Conservation (phyloP, 1,139 yeast genomes). For the Arxiozyma telluris region DNA sequence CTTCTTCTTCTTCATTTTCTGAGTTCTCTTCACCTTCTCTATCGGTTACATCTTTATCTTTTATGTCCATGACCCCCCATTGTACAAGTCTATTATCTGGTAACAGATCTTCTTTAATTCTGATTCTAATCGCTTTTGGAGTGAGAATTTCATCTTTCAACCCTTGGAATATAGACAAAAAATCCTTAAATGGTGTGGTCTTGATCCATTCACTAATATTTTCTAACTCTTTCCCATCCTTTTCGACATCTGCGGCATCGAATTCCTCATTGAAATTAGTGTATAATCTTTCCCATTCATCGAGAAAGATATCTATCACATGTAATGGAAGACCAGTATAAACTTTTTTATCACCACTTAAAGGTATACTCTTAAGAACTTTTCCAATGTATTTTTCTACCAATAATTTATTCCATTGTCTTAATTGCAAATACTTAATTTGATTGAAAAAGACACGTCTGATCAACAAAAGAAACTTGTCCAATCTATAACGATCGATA, state of each 20-base stretch:
- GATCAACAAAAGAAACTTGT: slow-evolving; percentile 72
- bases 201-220: slow-evolving; percentile 30
- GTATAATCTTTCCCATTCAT: slow-evolving; percentile 67
- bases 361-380: slow-evolving; percentile 39
- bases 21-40: slow-evolving; percentile 33
- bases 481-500: slow-evolving; percentile 79
- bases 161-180: slow-evolving; percentile 51
- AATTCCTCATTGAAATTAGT: slow-evolving; percentile 42
- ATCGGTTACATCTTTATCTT: slow-evolving; percentile 18
- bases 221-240: slow-evolving; percentile 25
- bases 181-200: slow-evolving; percentile 44
- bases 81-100: slow-evolving; percentile 51
- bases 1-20: slow-evolving; percentile 31
- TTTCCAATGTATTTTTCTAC: slow-evolving; percentile 37
- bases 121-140: slow-evolving; percentile 57
- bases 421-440: slow-evolving; percentile 45
- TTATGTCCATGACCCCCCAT: slow-evolving; percentile 49
- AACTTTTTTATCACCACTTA: slow-evolving; percentile 50
- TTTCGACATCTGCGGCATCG: slow-evolving; percentile 28
- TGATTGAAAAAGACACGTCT: slow-evolving; percentile 67
- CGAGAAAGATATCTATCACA: slow-evolving; percentile 72
- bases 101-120: slow-evolving; percentile 57
- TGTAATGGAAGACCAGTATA: slow-evolving; percentile 81
- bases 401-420: slow-evolving; percentile 48
- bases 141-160: slow-evolving; percentile 40